Evolutionary conservation across 352 stramenopile genomes (phyloP), one percentile per base, ranked within the genome.

Genomic region (Plasmopara viticola): DNA sequence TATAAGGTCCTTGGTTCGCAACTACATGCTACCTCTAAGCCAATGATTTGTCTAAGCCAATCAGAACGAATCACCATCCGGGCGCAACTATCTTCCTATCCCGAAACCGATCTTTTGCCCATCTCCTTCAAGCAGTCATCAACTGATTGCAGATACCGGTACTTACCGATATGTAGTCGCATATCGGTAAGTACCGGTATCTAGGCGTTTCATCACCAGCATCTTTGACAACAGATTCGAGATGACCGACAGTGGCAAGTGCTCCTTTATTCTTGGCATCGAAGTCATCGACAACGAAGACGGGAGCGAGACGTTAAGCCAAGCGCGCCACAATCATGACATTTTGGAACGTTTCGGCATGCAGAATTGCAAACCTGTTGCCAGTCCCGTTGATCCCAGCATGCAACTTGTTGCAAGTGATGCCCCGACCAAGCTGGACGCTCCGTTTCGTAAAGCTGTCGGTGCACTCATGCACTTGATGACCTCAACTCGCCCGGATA

Each of bases 391-490:
- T 8, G 10, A 35, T 35, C 6, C 2, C 10, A 35, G 10, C 10
- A 35, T 12, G 6, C 20, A 20, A 48, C 10, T 48, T 14, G 42
- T 37, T 25, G 9, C 42, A 48, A 28, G 42, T 6, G 9, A 37
- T 25, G 20, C 20, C 20, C n/a, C 18, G 18, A 9, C 5, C 28
- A 48, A 7, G 42, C 17, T 4, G 33, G 17, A 6, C 20, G 50
- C 44, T 6, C 50, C 35, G 6, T 59, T 56, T 37, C 45, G 34
- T 4, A 41, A 64, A 15, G 34, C 41, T 35, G 58, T 62, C 5
- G 48, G 47, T 14, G 58, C 58, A 1, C 49, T 63, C 5, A 63
- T 58, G 44, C 44, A 63, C 31, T 44, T 58, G 44, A 64, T 64
- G 45, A 56, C 50, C 9, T 28, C 49, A 5, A 53, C 55, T 37